Evolutionary conservation across 2,329 filamentous ascomycete species (phyloP).

Genomic region (Diaporthe eres): DNA sequence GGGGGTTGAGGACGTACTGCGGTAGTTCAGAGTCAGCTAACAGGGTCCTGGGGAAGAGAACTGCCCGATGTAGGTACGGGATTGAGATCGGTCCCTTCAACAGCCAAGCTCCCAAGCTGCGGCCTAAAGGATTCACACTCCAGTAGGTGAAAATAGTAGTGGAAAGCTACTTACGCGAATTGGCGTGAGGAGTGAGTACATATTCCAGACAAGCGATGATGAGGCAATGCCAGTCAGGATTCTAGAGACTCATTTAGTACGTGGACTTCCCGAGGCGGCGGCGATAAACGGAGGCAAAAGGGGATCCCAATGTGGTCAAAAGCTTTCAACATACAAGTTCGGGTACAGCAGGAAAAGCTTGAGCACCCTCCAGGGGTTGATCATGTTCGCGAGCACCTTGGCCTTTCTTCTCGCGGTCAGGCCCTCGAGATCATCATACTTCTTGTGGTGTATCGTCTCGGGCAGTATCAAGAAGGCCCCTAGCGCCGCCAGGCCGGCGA

Average conservation of each 20-base stretch:
- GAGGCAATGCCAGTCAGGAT: slow-evolving; percentile 70
- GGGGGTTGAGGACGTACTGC: slow-evolving; percentile 76
- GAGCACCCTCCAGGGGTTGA: slow-evolving; percentile 72
- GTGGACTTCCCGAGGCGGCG: background rate
- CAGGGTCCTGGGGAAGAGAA: background rate
- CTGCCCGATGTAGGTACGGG: background rate
- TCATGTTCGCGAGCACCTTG: slow-evolving; percentile 68
- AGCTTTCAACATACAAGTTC: slow-evolving; percentile 55
- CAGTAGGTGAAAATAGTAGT: background rate
- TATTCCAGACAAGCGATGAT: slow-evolving; percentile 77
- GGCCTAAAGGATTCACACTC: background rate
- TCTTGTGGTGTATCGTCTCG: slow-evolving; percentile 75
- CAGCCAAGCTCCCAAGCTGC: background rate
- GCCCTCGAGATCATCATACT: slow-evolving; percentile 67
- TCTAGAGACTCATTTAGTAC: slow-evolving; percentile 19
- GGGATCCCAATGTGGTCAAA: background rate
- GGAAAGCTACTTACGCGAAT: slow-evolving; percentile 60
- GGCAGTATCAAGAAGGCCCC: slow-evolving; percentile 73
- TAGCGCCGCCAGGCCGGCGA: slow-evolving; percentile 69
- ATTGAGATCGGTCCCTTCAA: background rate
- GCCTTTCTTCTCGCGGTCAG: slow-evolving; percentile 59
- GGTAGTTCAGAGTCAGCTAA: background rate
- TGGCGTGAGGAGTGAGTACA: slow-evolving; percentile 77
- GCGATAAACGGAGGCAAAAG: too few relatives aligned
- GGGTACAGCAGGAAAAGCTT: slow-evolving; percentile 71